A percentile compares a stretch with the other conserved stretches of the same genome.
Conservation (phyloP, 352 stramenopile species). For the Elongisporangium senticosum region DNA sequence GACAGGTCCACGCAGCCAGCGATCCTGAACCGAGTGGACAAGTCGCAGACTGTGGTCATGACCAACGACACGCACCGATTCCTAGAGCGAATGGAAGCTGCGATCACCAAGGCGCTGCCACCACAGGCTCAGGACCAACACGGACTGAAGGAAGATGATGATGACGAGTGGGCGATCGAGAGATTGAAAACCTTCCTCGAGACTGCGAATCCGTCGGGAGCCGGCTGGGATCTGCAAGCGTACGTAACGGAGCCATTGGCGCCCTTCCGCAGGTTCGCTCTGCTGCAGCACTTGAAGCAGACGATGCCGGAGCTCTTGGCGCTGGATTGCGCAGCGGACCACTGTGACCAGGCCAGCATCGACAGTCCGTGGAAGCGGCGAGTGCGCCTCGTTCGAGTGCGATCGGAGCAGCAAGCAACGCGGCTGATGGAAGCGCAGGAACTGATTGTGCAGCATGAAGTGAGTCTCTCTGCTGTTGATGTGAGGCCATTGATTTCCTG, state of each 20-base stretch:
- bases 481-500: neutral
- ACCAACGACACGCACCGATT: conserved; percentile 42
- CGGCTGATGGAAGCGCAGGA: conserved; percentile 26
- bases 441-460: conserved; percentile 22
- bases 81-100: conserved; percentile 26
- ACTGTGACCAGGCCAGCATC: conserved; percentile 13
- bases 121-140: neutral
- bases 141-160: conserved; percentile 11
- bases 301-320: conserved; percentile 31
- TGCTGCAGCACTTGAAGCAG: conserved; percentile 45
- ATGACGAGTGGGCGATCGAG: conserved; percentile 13
- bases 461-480: neutral
- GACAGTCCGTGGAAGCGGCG: conserved; percentile 56
- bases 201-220: conserved; percentile 17
- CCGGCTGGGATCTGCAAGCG: conserved; percentile 3
- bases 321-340: conserved; percentile 69
- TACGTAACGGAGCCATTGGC: conserved; percentile 57
- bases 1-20: conserved; percentile 22
- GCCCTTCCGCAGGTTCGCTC: conserved; percentile 53
- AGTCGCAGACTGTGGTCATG: conserved; percentile 19
- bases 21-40: conserved; percentile 32
- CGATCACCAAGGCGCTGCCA: conserved; percentile 9
- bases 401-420: conserved; percentile 17
- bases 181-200: conserved; percentile 34
- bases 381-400: conserved; percentile 38